Evolutionary conservation across 495 filamentous ascomycete species (phyloP).

Genomic region (Aspergillus leporis): DNA sequence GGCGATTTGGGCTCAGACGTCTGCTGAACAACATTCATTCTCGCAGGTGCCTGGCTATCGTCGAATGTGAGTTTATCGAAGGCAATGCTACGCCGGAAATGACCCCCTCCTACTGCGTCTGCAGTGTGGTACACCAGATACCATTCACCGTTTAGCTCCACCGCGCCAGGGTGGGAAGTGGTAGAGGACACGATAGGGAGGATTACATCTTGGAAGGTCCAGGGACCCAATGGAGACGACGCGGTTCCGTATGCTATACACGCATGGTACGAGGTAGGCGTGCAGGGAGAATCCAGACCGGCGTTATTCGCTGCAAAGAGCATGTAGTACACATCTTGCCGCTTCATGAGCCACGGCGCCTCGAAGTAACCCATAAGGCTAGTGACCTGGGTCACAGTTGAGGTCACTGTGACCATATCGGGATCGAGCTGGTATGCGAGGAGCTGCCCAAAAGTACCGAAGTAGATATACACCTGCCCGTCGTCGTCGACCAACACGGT

Average conservation of each 20-base stretch:
- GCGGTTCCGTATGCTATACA: conserved; percentile 8
- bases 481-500: conserved; percentile 10
- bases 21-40: background rate
- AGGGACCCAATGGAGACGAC: conserved; percentile 9
- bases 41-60: background rate
- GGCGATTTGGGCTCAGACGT: background rate
- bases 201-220: conserved; percentile 9
- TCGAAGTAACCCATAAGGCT: conserved; percentile 7
- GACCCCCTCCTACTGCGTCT: conserved; percentile 4
- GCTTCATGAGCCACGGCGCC: conserved; percentile 11
- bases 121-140: conserved; percentile 8
- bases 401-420: conserved; percentile 6
- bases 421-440: conserved; percentile 6
- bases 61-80: conserved; percentile 5
- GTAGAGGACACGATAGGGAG: conserved; percentile 10
- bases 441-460: conserved; percentile 3
- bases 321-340: conserved; percentile 7
- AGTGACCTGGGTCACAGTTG: background rate
- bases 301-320: conserved; percentile 7
- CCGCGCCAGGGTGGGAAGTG: conserved; percentile 2
- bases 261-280: conserved; percentile 6
- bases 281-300: conserved; percentile 2
- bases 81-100: conserved; percentile 6
- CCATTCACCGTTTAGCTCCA: background rate
- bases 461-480: conserved; percentile 9